Evolutionary conservation across 2,329 filamentous ascomycete genomes (phyloP).

Genomic region (Monosporascus sp.): DNA sequence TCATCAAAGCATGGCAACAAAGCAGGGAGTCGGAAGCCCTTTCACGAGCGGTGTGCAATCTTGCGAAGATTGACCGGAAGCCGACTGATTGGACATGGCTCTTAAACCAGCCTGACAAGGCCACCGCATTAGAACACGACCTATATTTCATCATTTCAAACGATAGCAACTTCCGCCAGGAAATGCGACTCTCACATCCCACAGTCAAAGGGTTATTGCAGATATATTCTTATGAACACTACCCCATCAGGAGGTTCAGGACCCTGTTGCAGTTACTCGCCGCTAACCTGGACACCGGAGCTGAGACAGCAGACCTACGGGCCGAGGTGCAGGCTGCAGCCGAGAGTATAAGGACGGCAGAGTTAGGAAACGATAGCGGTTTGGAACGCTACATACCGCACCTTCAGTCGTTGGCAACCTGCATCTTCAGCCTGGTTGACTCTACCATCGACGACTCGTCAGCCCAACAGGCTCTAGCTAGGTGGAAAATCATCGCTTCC

Average conservation of each 20-base stretch:
- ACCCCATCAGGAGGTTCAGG: constrained; percentile 49
- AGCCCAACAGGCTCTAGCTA: constrained; percentile 31
- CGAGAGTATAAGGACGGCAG: constrained; percentile 29
- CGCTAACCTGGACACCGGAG: constrained; percentile 41
- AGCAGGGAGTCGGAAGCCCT: constrained; percentile 46
- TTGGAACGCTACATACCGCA: constrained; percentile 43
- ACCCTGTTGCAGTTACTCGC: constrained; percentile 45
- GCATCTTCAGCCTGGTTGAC: constrained; percentile 38
- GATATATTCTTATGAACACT: constrained; percentile 43
- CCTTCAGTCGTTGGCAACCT: constrained; percentile 40
- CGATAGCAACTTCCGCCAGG: constrained; percentile 25
- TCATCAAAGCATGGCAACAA: constrained; percentile 48
- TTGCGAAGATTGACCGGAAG: constrained; percentile 55
- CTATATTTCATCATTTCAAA: constrained; percentile 43
- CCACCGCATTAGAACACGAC: constrained; percentile 56
- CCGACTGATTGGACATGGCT: constrained; percentile 52
- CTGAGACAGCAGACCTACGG: constrained; percentile 33
- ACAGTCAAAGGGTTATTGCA: constrained; percentile 43
- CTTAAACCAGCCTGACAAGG: constrained; percentile 46
- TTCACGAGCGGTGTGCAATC: constrained; percentile 53
- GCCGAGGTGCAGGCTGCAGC: constrained; percentile 34
- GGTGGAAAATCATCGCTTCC: constrained; percentile 40
- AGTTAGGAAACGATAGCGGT: constrained; percentile 39
- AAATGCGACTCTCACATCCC: constrained; percentile 38
- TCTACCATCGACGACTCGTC: constrained; percentile 29